phyloP scores from a whole-genome alignment of 2,329 filamentous ascomycete species.

The Colletotrichum melonis region DNA sequence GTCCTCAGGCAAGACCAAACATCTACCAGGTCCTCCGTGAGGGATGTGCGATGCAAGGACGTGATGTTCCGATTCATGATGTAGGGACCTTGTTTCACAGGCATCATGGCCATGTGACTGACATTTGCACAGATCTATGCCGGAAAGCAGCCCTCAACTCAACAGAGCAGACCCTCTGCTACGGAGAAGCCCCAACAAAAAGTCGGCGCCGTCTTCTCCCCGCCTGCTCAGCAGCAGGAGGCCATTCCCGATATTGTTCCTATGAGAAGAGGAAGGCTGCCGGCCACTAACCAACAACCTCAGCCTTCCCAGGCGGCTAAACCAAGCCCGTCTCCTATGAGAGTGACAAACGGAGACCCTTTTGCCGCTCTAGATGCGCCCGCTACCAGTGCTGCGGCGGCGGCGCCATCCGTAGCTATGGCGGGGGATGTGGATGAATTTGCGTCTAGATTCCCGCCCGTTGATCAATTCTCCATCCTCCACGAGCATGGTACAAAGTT shows the following conservation, averaged over 20 bases:
- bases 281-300: slow-evolving; percentile 46
- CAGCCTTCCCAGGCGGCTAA: slow-evolving; percentile 62
- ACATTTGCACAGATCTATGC: slow-evolving; percentile 75
- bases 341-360: slow-evolving; percentile 80
- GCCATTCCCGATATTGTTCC: slow-evolving; percentile 89
- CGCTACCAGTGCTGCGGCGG: slow-evolving; percentile 54
- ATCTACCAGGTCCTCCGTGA: slow-evolving; percentile 94
- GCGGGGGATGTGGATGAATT: slow-evolving; percentile 77
- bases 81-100: slow-evolving; percentile 61
- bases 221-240: slow-evolving; percentile 77
- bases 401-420: neutral
- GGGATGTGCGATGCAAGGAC: slow-evolving; percentile 88
- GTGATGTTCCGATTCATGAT: slow-evolving; percentile 88
- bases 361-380: slow-evolving; percentile 87
- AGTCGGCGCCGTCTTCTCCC: slow-evolving; percentile 84
- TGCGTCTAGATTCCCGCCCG: slow-evolving; percentile 85
- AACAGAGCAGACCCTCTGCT: slow-evolving; percentile 61
- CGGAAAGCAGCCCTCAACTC: slow-evolving; percentile 71
- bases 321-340: slow-evolving; percentile 75
- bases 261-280: slow-evolving; percentile 88
- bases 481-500: slow-evolving; percentile 88
- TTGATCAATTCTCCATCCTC: slow-evolving; percentile 92
- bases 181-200: slow-evolving; percentile 64
- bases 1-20: slow-evolving; percentile 82
- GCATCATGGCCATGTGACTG: slow-evolving; percentile 18